Evolutionary conservation across 2,329 filamentous ascomycete species (phyloP), one percentile per base, ranked within the genome.

Genomic region (Didymella glomerata): DNA sequence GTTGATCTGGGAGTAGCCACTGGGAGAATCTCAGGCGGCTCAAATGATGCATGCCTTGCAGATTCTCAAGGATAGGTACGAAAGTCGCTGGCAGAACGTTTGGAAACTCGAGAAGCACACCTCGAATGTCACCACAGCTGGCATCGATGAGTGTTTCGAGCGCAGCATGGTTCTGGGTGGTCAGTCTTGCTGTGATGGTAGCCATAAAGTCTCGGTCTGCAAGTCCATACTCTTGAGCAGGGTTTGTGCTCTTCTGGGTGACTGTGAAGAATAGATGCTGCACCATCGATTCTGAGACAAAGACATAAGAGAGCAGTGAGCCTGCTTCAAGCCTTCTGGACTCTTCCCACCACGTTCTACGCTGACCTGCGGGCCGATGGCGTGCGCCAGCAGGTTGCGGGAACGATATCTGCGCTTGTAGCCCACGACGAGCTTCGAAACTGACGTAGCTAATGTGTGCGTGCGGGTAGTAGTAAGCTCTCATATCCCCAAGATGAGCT

Each of bases 21-120:
- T 73, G 60, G 1, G 51, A 32, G 32, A 77, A 76, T 0, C 69
- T 72, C 6, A 76, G 42, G 10, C 60, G 60, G 5, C 62, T 63
- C 4, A 66, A n/a, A 0, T 64, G 61, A 22, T 74, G 65, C 70
- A 72, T 76, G 1, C 41, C 41, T 49, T 71, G 61, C 20, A 74
- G 22, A 11, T 63, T 69, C 24, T 69, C 62, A 4, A 75, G 44
- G 2, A 75, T 67, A 0, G 73, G 74, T 1, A 67, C 54, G 16
- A 77, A 77, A 0, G 73, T 75, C 0, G 70, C 68, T 1, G 72
- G 67, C 1, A 77, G 56, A 4, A 76, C 54, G 0, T 64, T 61
- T 0, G 73, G 71, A 24, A 67, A 75, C 20, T 77, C 74, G 0
- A 76, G 34, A 0, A 77, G 50, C 0, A 71, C 20, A 3, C 68